These are phyloP conservation scores for Acer yangbiense DNA, from an alignment of 345 rosid species.

Conservation along the genomic window DNA sequence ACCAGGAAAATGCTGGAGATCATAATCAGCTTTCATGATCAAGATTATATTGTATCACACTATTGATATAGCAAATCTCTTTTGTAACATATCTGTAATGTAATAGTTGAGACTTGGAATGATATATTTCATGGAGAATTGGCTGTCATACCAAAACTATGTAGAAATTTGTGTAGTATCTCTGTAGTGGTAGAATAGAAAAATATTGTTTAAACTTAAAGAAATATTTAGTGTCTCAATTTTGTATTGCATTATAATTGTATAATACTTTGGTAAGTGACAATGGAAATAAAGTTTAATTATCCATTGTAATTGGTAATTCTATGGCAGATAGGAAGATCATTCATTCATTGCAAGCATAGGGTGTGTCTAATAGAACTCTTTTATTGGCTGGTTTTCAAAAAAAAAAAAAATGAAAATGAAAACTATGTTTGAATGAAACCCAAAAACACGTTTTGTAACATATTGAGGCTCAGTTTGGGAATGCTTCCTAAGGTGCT, in stretches of 20 bases:
- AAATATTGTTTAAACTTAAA: slow-evolving; percentile 9
- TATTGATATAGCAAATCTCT: slow-evolving; percentile 6
- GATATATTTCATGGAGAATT: not conserved
- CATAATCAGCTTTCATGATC: not conserved
- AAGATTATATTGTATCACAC: not conserved
- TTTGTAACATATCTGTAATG: slow-evolving; percentile 33
- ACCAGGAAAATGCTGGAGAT: slow-evolving; percentile 6
- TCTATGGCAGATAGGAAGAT: not conserved
- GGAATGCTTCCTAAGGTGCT: too few relatives aligned
- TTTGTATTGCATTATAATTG: slow-evolving; percentile 10
- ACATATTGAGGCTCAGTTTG: too few relatives aligned
- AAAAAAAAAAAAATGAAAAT: too few relatives aligned
- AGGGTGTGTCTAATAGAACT: too few relatives aligned
- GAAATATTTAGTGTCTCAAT: slow-evolving; percentile 4
- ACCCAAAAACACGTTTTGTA: too few relatives aligned
- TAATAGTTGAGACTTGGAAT: slow-evolving; percentile 9
- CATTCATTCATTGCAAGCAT: not conserved
- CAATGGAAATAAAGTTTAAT: slow-evolving; percentile 23
- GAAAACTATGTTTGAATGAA: too few relatives aligned
- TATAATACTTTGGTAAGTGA: slow-evolving; percentile 4
- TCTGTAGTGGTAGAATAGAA: slow-evolving; percentile 24
- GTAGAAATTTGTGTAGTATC: slow-evolving; percentile 16
- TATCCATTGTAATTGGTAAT: slow-evolving; percentile 1
- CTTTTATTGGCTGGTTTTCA: too few relatives aligned
- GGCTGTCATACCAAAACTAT: slow-evolving; percentile 10